A percentile compares a stretch with the other conserved stretches of the same genome.
Evolutionary conservation across 192 early-diverging fungal species (phyloP).

Genomic region (Chytriomyces hyalinus): DNA sequence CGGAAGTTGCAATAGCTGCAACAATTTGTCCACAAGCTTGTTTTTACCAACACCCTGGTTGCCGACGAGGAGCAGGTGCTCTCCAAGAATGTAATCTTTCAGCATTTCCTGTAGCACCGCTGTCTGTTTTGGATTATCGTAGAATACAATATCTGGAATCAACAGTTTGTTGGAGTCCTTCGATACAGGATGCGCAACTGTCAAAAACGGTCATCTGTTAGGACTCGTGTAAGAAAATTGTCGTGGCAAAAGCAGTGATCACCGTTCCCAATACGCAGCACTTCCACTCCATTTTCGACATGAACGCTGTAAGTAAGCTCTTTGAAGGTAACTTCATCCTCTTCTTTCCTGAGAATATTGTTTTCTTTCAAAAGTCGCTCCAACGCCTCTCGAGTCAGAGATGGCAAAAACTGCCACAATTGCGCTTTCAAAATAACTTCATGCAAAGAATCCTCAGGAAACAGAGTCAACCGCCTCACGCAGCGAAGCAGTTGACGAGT

Average conservation of each 20-base stretch:
- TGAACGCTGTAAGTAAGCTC: not conserved
- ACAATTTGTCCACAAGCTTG: constrained; percentile 63
- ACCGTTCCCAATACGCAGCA: constrained; percentile 28
- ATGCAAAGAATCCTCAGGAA: constrained; percentile 69
- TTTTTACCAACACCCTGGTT: constrained; percentile 75
- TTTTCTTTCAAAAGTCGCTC: constrained; percentile 51
- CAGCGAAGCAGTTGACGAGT: constrained; percentile 79
- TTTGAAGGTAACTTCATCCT: not conserved
- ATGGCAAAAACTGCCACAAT: constrained; percentile 75
- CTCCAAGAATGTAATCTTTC: constrained; percentile 79
- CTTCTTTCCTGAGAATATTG: constrained; percentile 5
- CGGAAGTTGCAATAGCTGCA: constrained; percentile 70
- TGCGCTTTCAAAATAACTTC: constrained; percentile 68
- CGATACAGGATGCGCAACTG: constrained; percentile 21
- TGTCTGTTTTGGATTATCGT: constrained; percentile 77
- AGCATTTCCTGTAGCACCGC: constrained; percentile 76
- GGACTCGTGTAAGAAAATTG: not conserved
- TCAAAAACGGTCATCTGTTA: not conserved
- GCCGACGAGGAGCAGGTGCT: constrained; percentile 81
- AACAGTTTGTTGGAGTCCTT: constrained; percentile 32
- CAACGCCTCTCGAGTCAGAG: constrained; percentile 65
- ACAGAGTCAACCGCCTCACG: constrained; percentile 64
- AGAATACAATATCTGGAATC: constrained; percentile 57
- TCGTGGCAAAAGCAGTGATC: not conserved
- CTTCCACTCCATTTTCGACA: constrained; percentile 1